Percentiles rank a stretch among this genome's conserved stretches.
Conservation (phyloP, 164 flowering plant genomes). For the Aristolochia contorta region DNA sequence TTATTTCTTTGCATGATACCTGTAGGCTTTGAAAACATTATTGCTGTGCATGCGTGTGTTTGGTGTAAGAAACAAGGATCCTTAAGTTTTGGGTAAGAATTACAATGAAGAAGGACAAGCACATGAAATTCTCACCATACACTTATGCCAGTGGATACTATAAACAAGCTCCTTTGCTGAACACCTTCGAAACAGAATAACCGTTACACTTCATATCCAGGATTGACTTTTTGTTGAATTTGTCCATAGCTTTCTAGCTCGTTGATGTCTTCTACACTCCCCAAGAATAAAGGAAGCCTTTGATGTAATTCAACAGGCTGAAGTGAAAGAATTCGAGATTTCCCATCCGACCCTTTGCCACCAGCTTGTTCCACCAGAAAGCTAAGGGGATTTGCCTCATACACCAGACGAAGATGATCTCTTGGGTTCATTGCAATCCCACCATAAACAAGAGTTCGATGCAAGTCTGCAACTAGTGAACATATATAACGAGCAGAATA, state of each 20-base stretch:
- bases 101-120: neutral
- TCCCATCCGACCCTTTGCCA: slow-evolving; percentile 89
- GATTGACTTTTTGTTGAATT: slow-evolving; percentile 87
- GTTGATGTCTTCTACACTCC: slow-evolving; percentile 77
- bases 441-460: slow-evolving; percentile 81
- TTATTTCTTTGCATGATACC: too few relatives aligned
- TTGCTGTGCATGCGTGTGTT: too few relatives aligned
- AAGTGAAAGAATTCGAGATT: slow-evolving; percentile 59
- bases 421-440: slow-evolving; percentile 98
- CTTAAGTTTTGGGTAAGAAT: neutral
- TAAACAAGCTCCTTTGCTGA: neutral
- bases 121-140: neutral
- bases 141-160: too few relatives aligned
- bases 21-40: too few relatives aligned
- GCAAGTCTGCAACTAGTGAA: slow-evolving; percentile 94
- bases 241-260: slow-evolving; percentile 87
- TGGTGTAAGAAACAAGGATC: neutral
- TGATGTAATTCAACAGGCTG: slow-evolving; percentile 87
- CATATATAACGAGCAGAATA: slow-evolving; percentile 96
- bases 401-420: slow-evolving; percentile 84
- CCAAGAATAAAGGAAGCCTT: slow-evolving; percentile 83
- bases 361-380: slow-evolving; percentile 92
- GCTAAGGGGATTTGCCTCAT: slow-evolving; percentile 93
- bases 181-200: neutral
- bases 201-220: slow-evolving; percentile 78